Evolutionary conservation across 106 monocot species (phyloP).

Genomic region (Vanilla planifolia): DNA sequence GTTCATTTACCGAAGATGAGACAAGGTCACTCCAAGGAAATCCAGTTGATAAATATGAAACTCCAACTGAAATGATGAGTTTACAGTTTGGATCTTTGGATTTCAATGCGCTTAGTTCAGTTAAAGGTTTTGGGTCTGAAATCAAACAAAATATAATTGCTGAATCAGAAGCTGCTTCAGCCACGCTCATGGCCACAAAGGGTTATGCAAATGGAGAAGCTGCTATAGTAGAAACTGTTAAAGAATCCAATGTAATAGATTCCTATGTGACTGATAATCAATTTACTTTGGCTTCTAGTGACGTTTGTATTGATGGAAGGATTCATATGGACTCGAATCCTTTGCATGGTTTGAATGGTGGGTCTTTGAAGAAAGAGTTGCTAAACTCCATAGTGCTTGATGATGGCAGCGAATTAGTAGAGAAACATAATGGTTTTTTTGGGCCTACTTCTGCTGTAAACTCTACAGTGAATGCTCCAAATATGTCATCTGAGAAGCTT

Average conservation of each 20-base stretch:
- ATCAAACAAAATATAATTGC: not conserved
- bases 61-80: constrained; percentile 14
- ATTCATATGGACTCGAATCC: not conserved
- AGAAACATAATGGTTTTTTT: constrained; percentile 12
- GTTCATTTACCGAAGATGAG: constrained; percentile 84
- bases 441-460: constrained; percentile 5
- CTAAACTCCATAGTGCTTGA: constrained; percentile 7
- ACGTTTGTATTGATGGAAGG: not conserved
- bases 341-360: not conserved
- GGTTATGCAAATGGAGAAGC: not conserved
- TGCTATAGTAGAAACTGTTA: not conserved
- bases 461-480: constrained; percentile 10
- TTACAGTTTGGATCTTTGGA: constrained; percentile 81
- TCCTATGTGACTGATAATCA: not conserved
- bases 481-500: constrained; percentile 15
- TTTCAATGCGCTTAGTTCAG: constrained; percentile 25
- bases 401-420: constrained; percentile 6
- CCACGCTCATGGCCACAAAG: not conserved
- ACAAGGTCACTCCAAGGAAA: constrained; percentile 34
- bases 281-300: not conserved
- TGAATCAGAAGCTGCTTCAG: not conserved
- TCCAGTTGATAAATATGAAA: constrained; percentile 14
- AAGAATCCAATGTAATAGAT: not conserved
- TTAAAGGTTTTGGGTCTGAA: constrained; percentile 15
- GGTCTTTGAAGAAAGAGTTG: not conserved